These are phyloP conservation scores for Cystobasidium slooffiae DNA, from an alignment of 1,284 basidiomycete genomes.

Conservation along the genomic window DNA sequence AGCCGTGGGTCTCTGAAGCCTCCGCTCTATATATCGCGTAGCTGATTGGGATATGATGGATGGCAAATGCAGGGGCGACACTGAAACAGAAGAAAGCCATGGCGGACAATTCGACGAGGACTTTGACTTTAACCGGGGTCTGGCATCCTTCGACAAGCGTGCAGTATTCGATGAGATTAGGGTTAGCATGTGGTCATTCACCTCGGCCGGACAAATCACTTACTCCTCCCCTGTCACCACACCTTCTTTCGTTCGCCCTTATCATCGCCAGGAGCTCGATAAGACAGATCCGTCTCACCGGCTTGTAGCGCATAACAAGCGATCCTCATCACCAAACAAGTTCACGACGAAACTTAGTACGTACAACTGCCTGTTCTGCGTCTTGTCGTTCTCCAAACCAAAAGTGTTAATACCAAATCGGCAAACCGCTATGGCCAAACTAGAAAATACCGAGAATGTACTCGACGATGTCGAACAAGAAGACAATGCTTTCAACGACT, in stretches of 20 bases:
- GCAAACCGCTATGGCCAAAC: not conserved
- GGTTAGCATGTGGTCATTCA: conserved; percentile 15
- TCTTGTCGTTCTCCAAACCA: conserved; percentile 44
- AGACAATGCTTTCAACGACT: conserved; percentile 14
- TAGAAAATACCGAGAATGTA: conserved; percentile 38
- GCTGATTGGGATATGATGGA: not conserved
- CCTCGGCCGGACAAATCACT: not conserved
- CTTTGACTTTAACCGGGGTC: conserved; percentile 48
- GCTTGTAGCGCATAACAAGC: conserved; percentile 52
- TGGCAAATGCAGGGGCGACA: conserved; percentile 29
- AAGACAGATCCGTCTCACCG: conserved; percentile 49
- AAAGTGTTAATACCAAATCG: conserved; percentile 37
- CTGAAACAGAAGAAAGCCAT: conserved; percentile 35
- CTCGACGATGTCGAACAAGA: conserved; percentile 30
- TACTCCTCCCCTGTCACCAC: not conserved
- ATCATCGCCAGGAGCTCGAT: conserved; percentile 45
- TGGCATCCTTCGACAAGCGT: conserved; percentile 50
- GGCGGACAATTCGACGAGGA: conserved; percentile 47
- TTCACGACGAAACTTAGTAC: conserved; percentile 39
- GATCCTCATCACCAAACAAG: conserved; percentile 25
- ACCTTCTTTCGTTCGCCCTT: not conserved
- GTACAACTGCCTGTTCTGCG: conserved; percentile 35
- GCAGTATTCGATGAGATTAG: conserved; percentile 48
- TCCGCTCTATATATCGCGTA: not conserved
- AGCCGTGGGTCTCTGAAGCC: conserved; percentile 21